These are phyloP conservation scores for Leptoxyphium fumago DNA, from an alignment of 2,329 filamentous ascomycete species.

Conservation along the genomic window DNA sequence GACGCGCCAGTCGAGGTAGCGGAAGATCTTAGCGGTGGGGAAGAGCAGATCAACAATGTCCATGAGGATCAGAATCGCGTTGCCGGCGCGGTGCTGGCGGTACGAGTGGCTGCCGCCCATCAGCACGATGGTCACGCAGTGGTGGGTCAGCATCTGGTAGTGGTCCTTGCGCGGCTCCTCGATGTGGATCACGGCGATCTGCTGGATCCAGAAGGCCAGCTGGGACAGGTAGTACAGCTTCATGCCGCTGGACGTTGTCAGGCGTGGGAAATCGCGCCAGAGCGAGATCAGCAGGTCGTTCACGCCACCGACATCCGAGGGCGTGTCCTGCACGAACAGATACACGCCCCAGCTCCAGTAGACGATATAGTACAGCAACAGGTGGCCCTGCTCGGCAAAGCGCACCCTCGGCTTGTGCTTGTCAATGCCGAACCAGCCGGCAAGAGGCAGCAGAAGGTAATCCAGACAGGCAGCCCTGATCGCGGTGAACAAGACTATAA, in stretches of 20 bases:
- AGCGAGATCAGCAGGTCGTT: slow-evolving; percentile 29
- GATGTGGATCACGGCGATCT: slow-evolving; percentile 85
- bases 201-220: slow-evolving; percentile 86
- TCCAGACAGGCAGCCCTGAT: slow-evolving; percentile 76
- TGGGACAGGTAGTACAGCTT: slow-evolving; percentile 88
- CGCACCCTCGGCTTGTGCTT: slow-evolving; percentile 59
- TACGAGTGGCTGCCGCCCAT: slow-evolving; percentile 75
- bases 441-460: slow-evolving; percentile 68
- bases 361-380: slow-evolving; percentile 65
- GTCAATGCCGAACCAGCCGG: slow-evolving; percentile 54
- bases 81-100: slow-evolving; percentile 74
- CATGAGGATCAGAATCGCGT: slow-evolving; percentile 81
- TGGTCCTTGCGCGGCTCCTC: slow-evolving; percentile 91
- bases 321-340: slow-evolving; percentile 17
- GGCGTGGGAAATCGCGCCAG: slow-evolving; percentile 73
- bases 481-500: slow-evolving; percentile 73
- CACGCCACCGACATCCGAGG: slow-evolving; percentile 6
- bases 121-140: slow-evolving; percentile 74
- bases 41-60: slow-evolving; percentile 65
- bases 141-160: slow-evolving; percentile 89
- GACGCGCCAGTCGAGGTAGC: slow-evolving; percentile 65
- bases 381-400: slow-evolving; percentile 90
- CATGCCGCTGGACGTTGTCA: slow-evolving; percentile 57
- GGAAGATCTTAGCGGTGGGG: slow-evolving; percentile 65
- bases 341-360: slow-evolving; percentile 81